Evolutionary conservation across 768 basidiomycete species (phyloP).

Genomic region (Naganishia onofrii): DNA sequence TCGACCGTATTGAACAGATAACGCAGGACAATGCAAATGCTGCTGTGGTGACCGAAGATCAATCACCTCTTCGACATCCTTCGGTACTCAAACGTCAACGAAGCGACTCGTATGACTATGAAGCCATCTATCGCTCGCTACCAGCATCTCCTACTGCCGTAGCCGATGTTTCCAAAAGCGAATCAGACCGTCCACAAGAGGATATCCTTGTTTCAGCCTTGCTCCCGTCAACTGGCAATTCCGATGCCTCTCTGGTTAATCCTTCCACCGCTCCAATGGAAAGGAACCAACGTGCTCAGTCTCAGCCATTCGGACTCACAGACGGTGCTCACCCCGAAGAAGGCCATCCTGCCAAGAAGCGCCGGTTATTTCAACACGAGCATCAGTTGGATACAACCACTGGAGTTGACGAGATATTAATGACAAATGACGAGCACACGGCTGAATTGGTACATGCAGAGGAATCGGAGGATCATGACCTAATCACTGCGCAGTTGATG

Average conservation of each 20-base stretch:
- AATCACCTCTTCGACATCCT: background rate
- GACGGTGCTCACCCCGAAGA: background rate
- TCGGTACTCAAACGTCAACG: background rate
- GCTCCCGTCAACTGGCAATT: background rate
- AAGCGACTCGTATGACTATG: background rate
- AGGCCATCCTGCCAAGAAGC: conserved; percentile 4
- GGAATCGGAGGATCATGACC: background rate
- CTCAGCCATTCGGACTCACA: conserved; percentile 7
- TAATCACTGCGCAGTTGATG: conserved; percentile 10
- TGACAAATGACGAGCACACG: background rate
- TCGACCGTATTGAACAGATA: background rate
- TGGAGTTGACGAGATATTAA: background rate
- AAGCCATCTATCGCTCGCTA: background rate
- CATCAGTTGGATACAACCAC: background rate
- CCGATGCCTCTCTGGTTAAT: background rate
- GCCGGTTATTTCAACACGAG: conserved; percentile 13
- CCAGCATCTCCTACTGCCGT: background rate
- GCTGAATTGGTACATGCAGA: background rate
- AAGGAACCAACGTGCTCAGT: conserved; percentile 9
- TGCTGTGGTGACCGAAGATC: background rate
- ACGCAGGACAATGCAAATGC: background rate
- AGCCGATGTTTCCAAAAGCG: background rate
- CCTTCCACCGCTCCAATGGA: background rate
- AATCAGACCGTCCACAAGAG: background rate
- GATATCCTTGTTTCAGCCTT: background rate